phyloP scores from a whole-genome alignment of 2,329 filamentous ascomycete genomes.

The Sordariomycetes sp. region DNA sequence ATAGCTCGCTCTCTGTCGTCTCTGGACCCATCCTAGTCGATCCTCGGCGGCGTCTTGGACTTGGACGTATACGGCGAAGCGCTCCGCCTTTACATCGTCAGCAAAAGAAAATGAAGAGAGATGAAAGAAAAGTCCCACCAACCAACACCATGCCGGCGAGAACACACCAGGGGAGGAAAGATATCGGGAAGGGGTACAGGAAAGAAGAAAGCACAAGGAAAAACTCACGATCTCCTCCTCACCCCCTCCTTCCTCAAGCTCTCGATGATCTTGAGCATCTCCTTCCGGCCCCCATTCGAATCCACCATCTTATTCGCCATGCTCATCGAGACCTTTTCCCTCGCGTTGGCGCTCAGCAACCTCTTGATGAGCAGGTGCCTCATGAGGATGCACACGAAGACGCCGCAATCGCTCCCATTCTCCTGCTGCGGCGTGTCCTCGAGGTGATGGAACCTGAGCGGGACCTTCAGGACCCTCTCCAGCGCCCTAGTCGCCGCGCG shows the following conservation, averaged over 20 bases:
- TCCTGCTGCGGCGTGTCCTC: conserved; percentile 81
- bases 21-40: conserved; percentile 18
- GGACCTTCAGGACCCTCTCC: conserved; percentile 49
- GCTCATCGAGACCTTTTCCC: conserved; percentile 88
- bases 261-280: conserved; percentile 86
- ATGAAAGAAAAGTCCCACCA: no score
- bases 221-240: conserved; percentile 62
- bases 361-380: conserved; percentile 79
- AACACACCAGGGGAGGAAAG: not conserved
- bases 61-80: conserved; percentile 11
- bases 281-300: conserved; percentile 66
- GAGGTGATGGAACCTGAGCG: conserved; percentile 66
- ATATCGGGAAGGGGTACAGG: not conserved
- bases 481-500: conserved; percentile 57
- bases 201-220: not conserved
- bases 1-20: no score
- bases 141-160: not conserved
- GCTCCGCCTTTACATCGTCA: conserved; percentile 6
- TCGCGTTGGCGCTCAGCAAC: conserved; percentile 64
- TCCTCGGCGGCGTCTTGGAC: conserved; percentile 24
- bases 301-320: conserved; percentile 78
- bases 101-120: not conserved
- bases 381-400: conserved; percentile 94
- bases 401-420: conserved; percentile 86
- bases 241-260: conserved; percentile 77